Percentiles rank a stretch among this genome's conserved stretches.
Evolutionary conservation across 257 asterid genomes (phyloP).

Genomic region (Solanum gandarillasii): DNA sequence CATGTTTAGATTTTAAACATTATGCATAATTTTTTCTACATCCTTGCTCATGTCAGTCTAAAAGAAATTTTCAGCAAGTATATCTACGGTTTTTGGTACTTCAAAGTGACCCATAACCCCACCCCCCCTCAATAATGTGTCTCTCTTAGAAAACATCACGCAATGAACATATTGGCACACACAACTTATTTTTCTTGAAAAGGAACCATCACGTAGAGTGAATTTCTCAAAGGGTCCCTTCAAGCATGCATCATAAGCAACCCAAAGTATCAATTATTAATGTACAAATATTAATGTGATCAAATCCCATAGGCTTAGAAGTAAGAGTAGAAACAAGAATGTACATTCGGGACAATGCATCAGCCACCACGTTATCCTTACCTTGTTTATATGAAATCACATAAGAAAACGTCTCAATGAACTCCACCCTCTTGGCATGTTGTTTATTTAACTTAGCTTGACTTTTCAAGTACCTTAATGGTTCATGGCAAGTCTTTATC

Average conservation of each 20-base stretch:
- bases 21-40: neutral
- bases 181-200: neutral
- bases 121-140: too few relatives aligned
- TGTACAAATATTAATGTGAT: neutral
- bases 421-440: neutral
- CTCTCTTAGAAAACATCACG: neutral
- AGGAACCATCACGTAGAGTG: neutral
- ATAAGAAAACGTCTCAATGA: neutral
- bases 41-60: neutral
- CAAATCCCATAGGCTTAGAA: neutral
- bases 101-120: too few relatives aligned
- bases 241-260: neutral
- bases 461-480: neutral
- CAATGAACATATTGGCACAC: neutral
- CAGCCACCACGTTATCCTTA: neutral
- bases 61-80: neutral
- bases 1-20: too few relatives aligned
- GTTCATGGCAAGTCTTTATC: neutral
- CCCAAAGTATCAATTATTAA: too few relatives aligned
- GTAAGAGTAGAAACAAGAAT: neutral
- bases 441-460: neutral
- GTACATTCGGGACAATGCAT: neutral
- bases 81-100: neutral
- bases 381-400: neutral
- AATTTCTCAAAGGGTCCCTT: neutral